Evolutionary conservation across 371 early-diverging fungal species (phyloP), one percentile per base, ranked within the genome.

Genomic region (Batkoa obscura): DNA sequence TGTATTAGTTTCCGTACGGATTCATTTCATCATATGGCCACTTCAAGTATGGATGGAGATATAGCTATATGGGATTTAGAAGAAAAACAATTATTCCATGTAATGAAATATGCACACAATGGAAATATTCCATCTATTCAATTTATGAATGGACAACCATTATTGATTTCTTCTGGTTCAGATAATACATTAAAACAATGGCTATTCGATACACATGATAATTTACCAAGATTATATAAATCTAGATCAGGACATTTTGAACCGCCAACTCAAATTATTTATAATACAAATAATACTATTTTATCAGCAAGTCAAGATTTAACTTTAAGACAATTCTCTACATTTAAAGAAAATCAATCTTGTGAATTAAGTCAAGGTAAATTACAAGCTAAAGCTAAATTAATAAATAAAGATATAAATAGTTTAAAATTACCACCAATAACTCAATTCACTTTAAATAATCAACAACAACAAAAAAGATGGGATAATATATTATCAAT

Each of bases 161-260:
- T 97, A 33, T 65, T 94, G 50, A 64, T 95, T 33, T 86, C 90
- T 3, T 82, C 86, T n/a, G 86, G 88, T 35, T 68, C 72, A 6
- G 97, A 96, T 65, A 94, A 97, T 62, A 65, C 91, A 30, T 74
- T 97, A 60, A 90, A 86, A 78, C 82, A 88, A 72, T 95, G 95
- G 95, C 76, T 91, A 23, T 93, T 94, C 71, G 95, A 94, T 62
- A 75, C 76, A 30, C 66, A 75, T 23, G 88, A 88, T 60, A 79
- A 81, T 17, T 69, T 75, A 0, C 91, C 92, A 15, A 74, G 88
- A 2, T 69, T 90, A 4, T 69, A 88, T 53, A 85, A 81, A 47
- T 78, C 73, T 8, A 80, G 92, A 30, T 75, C 79, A 50, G 97
- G 97, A 3, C 95, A 95, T 71, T 74, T 74, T 61, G 72, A 75